phyloP scores from a whole-genome alignment of 306 rosid species.

The apple (Malus domestica) region DNA sequence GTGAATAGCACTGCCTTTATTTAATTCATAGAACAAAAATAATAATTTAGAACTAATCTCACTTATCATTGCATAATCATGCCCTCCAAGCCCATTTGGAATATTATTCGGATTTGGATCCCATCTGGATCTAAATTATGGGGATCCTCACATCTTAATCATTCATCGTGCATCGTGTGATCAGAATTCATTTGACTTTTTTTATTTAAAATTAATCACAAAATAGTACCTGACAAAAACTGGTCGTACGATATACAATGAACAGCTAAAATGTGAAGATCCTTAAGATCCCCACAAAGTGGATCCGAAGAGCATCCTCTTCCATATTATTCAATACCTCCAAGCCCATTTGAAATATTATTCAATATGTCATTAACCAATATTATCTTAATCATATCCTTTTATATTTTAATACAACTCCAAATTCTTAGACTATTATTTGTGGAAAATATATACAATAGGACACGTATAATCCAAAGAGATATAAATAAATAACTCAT shows the following conservation, averaged over 20 bases:
- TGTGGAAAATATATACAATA: background rate
- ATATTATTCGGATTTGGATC: no score
- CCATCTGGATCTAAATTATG: no score
- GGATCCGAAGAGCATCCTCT: no score
- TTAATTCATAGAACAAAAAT: background rate
- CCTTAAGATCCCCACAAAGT: background rate
- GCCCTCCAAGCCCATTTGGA: background rate
- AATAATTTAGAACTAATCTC: background rate
- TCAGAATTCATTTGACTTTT: no score
- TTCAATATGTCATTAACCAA: slow-evolving; percentile 7
- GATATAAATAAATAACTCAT: background rate
- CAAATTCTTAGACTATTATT: background rate
- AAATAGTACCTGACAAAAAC: no score
- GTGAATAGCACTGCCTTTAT: background rate
- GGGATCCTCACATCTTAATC: no score
- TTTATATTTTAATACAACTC: background rate
- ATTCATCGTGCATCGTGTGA: no score
- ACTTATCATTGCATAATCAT: slow-evolving; percentile 15
- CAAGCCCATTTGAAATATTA: background rate
- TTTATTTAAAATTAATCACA: no score
- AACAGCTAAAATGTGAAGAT: no score
- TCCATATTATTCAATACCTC: no score
- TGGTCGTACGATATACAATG: no score
- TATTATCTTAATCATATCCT: background rate
- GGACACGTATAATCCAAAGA: background rate